Evolutionary conservation across 306 rosid genomes (phyloP), one percentile per base, ranked within the genome.

Genomic region (Gillenia trifoliata): DNA sequence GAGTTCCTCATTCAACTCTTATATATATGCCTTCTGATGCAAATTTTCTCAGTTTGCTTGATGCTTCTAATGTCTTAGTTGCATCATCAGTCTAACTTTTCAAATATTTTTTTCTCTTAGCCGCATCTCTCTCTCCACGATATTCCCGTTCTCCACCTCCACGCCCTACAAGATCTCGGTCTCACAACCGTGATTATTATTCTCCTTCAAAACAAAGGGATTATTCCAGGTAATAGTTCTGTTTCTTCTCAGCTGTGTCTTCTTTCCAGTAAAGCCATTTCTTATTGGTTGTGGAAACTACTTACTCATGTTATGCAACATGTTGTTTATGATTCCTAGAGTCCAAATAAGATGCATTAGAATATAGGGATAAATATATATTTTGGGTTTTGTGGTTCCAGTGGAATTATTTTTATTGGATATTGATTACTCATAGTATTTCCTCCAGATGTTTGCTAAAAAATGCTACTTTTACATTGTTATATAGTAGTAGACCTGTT

Each of bases 141-240:
- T 86, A 86, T 74, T 90, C 96, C 45, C 89, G 87, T 5, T 88
- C 93, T 1, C 97, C 97, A 55, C 89, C 95, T 59, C 89, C 93
- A 17, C 96, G 91, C 29, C 89, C 77, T 73, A 81, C 55, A 23
- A 82, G 96, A 75, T 82, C 99, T 76, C 85, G 79, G 38, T 89
- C 97, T n/a, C 93, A 68, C 31, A 86, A 91, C 62, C 89, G 73
- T 74, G 96, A 83, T 45, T 81, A 89, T 82, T 71, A 88, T 82
- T 89, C 97, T 16, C 90, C 92, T 59, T 88, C 93, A 17, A 92
- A 85, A 71, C 77, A 79, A 36, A 85, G 88, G 87, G 87, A 87
- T 5, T 85, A 90, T 83, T 94, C 97, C 5, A 91, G 99, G 99
- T 92, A 82, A 30, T 43, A 68, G 19, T 71, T 19, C 16, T 20